These are phyloP conservation scores for Sanguinoderma infundibulare DNA, from an alignment of 1,284 basidiomycete species.

Conservation along the genomic window DNA sequence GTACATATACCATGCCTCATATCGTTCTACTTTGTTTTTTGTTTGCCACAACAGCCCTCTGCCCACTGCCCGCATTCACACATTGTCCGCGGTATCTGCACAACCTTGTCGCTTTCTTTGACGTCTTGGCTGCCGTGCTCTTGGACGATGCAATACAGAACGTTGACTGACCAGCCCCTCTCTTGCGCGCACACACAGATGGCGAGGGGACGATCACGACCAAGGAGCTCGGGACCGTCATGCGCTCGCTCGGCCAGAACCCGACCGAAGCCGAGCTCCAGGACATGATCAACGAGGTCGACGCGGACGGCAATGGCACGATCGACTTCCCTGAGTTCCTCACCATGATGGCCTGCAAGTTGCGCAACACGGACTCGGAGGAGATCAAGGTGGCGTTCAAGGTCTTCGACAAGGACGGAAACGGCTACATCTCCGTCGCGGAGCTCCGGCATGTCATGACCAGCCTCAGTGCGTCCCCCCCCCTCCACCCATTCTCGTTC, in stretches of 20 bases:
- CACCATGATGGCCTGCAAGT: constrained; percentile 96
- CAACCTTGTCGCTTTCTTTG: background rate
- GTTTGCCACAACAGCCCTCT: constrained; percentile 4
- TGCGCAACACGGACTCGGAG: constrained; percentile 89
- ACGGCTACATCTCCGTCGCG: constrained; percentile 79
- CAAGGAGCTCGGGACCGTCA: constrained; percentile 94
- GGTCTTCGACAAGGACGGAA: constrained; percentile 86
- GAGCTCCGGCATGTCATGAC: constrained; percentile 94
- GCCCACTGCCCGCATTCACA: constrained; percentile 12
- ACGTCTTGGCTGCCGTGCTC: constrained; percentile 35
- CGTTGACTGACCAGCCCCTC: constrained; percentile 3
- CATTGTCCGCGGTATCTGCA: background rate
- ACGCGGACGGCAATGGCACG: constrained; percentile 81
- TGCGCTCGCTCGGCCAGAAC: constrained; percentile 97
- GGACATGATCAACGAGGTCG: constrained; percentile 97
- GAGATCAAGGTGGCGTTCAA: constrained; percentile 84
- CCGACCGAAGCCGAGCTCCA: constrained; percentile 95
- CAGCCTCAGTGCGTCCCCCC: constrained; percentile 79
- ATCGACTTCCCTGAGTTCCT: constrained; percentile 97
- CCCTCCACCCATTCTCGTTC: no score
- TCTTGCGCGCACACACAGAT: constrained; percentile 52
- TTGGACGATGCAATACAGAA: background rate
- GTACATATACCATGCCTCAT: no score
- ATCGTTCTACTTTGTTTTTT: no score
- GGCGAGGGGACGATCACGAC: constrained; percentile 98